Evolutionary conservation across 1,284 basidiomycete genomes (phyloP), one percentile per base, ranked within the genome.

Genomic region (Microbotryum intermedium): DNA sequence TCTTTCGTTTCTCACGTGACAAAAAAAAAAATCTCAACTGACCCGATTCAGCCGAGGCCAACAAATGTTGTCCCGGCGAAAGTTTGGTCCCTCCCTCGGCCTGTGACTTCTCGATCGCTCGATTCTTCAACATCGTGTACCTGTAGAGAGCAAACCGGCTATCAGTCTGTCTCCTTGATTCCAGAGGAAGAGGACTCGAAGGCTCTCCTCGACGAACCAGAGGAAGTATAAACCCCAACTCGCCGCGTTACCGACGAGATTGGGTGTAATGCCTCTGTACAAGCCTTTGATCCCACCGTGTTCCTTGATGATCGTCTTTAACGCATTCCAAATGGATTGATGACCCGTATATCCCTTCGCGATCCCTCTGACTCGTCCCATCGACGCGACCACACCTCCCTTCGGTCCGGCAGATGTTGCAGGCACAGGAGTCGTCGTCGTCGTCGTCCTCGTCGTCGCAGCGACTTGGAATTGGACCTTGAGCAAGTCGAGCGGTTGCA

Each of bases 161-260:
- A 4, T 25, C 29, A 50, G 45, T 3, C 9, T 21, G 30, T 21
- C 9, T 18, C 8, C 39, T 1, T 20, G 5, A 2, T 20, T 18
- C 28, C 13, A 6, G n/a, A 18, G 25, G 9, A 5, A 46, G 21
- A n/a, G 1, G 45, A n/a, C 2, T 18, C 4, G 2, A 34, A 16
- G 23, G 44, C 9, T 10, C 7, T 11, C 34, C 6, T 39, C 11
- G 2, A 81, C 90, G 76, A 73, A 94, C 94, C 95, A 95, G 64
- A 97, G 81, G 76, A 98, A 98, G 76, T 99, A 98, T 34, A 97
- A 77, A 0, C 95, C 94, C 94, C 94, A 98, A 70, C 89, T 93
- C 7, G 87, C 84, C n/a, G 93, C 91, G 70, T 97, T 97, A 21
- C 95, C 94, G 0, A 90, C 88, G 49, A 97, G 82, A 72, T 98